These are phyloP conservation scores for Tardiomyces blankii DNA, from an alignment of 1,139 yeast species.

Conservation along the genomic window DNA sequence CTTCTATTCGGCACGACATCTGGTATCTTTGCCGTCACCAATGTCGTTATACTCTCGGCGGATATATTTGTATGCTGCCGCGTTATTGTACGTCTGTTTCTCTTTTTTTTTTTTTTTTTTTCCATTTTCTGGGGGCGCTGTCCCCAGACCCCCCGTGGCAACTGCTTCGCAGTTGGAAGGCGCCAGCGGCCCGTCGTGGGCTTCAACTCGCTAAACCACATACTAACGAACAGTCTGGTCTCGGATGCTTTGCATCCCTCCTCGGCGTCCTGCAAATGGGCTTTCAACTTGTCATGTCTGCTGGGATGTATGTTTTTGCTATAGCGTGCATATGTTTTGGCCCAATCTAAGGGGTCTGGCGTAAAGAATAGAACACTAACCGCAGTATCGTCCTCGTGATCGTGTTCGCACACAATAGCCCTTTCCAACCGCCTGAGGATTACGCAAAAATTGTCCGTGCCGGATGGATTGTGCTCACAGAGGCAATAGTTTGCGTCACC, in stretches of 20 bases:
- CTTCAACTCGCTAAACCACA: slow-evolving; percentile 26
- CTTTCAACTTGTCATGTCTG: slow-evolving; percentile 55
- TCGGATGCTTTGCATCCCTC: slow-evolving; percentile 59
- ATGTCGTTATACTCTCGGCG: slow-evolving; percentile 48
- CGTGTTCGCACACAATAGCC: slow-evolving; percentile 6
- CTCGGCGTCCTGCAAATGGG: slow-evolving; percentile 62
- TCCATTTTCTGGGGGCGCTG: no score
- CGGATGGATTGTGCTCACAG: slow-evolving; percentile 10
- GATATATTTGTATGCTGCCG: slow-evolving; percentile 27
- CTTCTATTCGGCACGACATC: slow-evolving; percentile 64
- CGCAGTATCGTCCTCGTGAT: slow-evolving; percentile 20
- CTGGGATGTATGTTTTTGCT: slow-evolving; percentile 48
- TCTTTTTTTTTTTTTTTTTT: no score
- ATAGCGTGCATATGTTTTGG: no score
- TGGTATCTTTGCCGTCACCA: slow-evolving; percentile 58
- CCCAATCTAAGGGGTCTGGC: no score
- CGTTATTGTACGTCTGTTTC: background rate
- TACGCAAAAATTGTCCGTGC: slow-evolving; percentile 9
- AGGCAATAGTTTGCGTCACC: slow-evolving; percentile 7
- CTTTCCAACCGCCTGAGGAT: background rate
- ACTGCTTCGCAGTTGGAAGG: no score
- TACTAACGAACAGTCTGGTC: slow-evolving; percentile 28
- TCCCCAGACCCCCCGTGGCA: no score
- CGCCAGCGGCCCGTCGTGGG: slow-evolving; percentile 7
- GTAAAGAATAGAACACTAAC: no score